phyloP scores from a whole-genome alignment of 768 basidiomycete genomes.

The Amanita subjunquillea region DNA sequence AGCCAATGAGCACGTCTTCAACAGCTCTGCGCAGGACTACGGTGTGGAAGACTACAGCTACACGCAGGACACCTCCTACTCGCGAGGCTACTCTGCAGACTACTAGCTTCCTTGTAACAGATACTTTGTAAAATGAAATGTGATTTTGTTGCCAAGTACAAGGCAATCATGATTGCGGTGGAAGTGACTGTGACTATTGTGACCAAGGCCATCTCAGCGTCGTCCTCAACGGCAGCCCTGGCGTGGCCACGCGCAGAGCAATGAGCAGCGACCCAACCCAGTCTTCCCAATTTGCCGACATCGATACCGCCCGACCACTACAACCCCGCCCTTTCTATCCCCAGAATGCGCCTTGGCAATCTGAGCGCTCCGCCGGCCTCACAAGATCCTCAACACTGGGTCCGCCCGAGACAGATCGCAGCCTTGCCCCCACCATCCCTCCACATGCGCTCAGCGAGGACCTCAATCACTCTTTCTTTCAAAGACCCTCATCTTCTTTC shows the following conservation, averaged over 20 bases:
- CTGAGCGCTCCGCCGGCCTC: constrained; percentile 46
- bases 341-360: constrained; percentile 23
- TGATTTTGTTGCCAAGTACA: too few species aligned
- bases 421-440: constrained; percentile 26
- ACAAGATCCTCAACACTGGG: constrained; percentile 58
- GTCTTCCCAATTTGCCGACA: constrained; percentile 15
- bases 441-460: constrained; percentile 60
- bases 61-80: neutral
- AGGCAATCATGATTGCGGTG: too few species aligned
- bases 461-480: constrained; percentile 40
- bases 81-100: too few species aligned
- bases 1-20: neutral
- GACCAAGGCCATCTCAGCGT: neutral
- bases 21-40: neutral
- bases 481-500: constrained; percentile 10
- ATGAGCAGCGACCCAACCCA: constrained; percentile 5
- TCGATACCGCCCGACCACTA: constrained; percentile 13
- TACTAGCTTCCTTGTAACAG: too few species aligned
- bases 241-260: constrained; percentile 1
- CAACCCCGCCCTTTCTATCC: constrained; percentile 10
- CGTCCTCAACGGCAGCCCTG: neutral
- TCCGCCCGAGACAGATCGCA: constrained; percentile 43
- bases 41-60: neutral
- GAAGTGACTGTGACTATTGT: neutral
- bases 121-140: neutral